Percentiles rank a stretch among this genome's conserved stretches.
These are phyloP conservation scores for Teratosphaeria gauchensis DNA, from an alignment of 2,329 filamentous ascomycete species.

Conservation along the genomic window DNA sequence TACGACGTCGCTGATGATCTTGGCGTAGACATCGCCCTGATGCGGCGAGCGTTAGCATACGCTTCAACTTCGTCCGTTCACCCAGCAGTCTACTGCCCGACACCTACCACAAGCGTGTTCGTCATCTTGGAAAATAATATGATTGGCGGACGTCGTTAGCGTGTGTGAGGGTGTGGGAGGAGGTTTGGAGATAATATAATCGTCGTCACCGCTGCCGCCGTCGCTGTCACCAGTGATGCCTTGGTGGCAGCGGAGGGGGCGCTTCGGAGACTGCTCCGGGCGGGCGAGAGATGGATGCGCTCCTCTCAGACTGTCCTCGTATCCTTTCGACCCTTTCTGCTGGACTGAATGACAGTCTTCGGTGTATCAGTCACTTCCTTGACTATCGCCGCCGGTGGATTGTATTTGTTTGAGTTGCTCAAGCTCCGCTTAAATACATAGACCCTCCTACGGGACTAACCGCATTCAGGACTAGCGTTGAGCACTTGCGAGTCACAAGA, in stretches of 20 bases:
- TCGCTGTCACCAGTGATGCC: background rate
- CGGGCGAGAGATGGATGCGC: background rate
- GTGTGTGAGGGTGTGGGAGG: background rate
- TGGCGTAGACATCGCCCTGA: slow-evolving; percentile 71
- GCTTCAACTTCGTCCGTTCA: background rate
- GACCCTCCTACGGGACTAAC: background rate
- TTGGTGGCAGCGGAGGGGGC: background rate
- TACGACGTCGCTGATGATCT: slow-evolving; percentile 70
- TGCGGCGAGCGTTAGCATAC: background rate
- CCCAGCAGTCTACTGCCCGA: background rate
- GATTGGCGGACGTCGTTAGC: background rate
- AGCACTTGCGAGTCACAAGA: background rate
- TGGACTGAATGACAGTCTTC: background rate
- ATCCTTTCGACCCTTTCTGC: background rate
- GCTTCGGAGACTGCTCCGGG: background rate
- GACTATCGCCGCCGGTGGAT: background rate
- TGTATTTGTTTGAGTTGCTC: background rate
- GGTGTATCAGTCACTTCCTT: background rate
- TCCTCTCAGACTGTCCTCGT: background rate
- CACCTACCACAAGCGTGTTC: slow-evolving; percentile 13
- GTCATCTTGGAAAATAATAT: slow-evolving; percentile 6
- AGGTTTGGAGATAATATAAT: background rate
- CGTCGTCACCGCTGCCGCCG: background rate
- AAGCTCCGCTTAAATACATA: background rate
- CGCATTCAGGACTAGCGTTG: background rate